Evolutionary conservation across 1,284 basidiomycete species (phyloP).

Genomic region (Cystobasidium pallidum): DNA sequence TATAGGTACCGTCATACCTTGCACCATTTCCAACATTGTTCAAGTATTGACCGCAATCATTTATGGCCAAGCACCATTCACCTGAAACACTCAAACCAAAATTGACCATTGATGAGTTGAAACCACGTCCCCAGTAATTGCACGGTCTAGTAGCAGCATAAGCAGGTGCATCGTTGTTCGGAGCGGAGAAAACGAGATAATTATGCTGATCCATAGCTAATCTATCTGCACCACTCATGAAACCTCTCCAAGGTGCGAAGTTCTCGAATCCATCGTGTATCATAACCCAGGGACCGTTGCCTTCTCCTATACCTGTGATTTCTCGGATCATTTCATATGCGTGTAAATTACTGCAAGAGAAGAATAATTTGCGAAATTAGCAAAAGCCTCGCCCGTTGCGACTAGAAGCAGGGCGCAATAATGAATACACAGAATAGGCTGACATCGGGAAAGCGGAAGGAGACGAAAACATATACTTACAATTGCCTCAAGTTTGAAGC

Average conservation of each 20-base stretch:
- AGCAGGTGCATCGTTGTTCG: conserved; percentile 46
- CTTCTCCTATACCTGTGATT: conserved; percentile 58
- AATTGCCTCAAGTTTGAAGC: conserved; percentile 49
- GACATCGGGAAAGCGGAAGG: neutral
- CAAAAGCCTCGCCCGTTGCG: no score
- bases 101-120: conserved; percentile 48
- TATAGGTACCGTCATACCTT: conserved; percentile 53
- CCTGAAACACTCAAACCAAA: conserved; percentile 56
- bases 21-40: conserved; percentile 52
- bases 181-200: conserved; percentile 51
- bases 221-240: conserved; percentile 67
- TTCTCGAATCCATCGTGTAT: conserved; percentile 53
- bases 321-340: conserved; percentile 59
- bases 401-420: neutral
- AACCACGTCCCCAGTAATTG: conserved; percentile 49
- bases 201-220: conserved; percentile 72
- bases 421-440: no score
- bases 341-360: conserved; percentile 65
- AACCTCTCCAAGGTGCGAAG: conserved; percentile 50
- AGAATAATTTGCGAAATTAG: no score
- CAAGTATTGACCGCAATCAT: conserved; percentile 52
- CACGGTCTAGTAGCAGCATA: conserved; percentile 50
- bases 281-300: conserved; percentile 51
- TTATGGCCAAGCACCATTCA: conserved; percentile 53
- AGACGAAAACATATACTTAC: conserved; percentile 25